Conservation (phyloP, 805 yeast genomes). For the Barnettozyma californica region DNA sequence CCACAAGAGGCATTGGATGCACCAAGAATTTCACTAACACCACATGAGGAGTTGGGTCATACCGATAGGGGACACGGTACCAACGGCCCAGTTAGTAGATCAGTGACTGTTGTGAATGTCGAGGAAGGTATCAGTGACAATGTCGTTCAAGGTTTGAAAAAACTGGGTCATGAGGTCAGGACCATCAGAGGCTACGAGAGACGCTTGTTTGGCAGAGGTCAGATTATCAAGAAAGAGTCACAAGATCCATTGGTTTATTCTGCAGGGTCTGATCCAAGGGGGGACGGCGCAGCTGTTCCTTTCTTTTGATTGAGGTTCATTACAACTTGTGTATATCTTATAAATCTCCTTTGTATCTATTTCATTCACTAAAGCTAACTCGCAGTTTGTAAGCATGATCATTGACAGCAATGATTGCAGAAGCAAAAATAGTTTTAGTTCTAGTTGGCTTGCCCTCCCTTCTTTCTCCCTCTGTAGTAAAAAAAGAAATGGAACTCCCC, state of each 20-base stretch:
- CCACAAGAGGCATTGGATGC: constrained; percentile 75
- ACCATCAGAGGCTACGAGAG: constrained; percentile 39
- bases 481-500: constrained; percentile 35
- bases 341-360: too few species aligned
- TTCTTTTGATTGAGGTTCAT: background rate
- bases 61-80: constrained; percentile 54
- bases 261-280: constrained; percentile 77
- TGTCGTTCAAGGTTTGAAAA: constrained; percentile 40
- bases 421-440: too few species aligned
- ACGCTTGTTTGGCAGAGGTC: constrained; percentile 61
- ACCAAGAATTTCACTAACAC: constrained; percentile 62
- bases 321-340: background rate
- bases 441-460: too few species aligned
- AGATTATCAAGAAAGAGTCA: constrained; percentile 52
- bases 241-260: constrained; percentile 43
- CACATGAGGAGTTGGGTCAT: constrained; percentile 38
- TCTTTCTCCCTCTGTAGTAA: too few species aligned
- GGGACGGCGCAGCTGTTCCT: constrained; percentile 71
- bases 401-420: too few species aligned
- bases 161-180: constrained; percentile 54
- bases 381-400: too few species aligned
- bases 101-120: constrained; percentile 51
- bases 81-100: constrained; percentile 58
- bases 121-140: constrained; percentile 58
- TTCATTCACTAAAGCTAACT: too few species aligned